A percentile compares a stretch with the other conserved stretches of the same genome.
Evolutionary conservation across 2,329 filamentous ascomycete species (phyloP).

Genomic region (Sporothrix luriei): DNA sequence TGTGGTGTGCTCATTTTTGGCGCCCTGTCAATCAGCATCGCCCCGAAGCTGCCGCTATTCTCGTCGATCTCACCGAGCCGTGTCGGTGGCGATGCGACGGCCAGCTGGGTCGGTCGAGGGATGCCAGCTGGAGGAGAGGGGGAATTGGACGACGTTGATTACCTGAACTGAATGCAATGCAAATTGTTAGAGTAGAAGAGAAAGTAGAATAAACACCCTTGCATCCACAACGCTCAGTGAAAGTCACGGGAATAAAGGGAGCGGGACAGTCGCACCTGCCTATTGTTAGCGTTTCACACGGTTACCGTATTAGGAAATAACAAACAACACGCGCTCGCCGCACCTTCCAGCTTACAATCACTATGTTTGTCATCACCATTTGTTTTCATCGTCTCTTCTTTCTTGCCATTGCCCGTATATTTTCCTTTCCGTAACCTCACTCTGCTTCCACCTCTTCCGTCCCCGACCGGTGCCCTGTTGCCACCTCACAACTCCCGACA

Average conservation of each 20-base stretch:
- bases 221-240: too few relatives aligned
- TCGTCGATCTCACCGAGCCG: neutral
- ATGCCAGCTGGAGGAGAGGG: neutral
- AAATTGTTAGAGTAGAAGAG: too few relatives aligned
- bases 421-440: too few relatives aligned
- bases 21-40: neutral
- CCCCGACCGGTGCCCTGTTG: too few relatives aligned
- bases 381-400: neutral
- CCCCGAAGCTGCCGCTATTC: neutral
- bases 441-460: neutral
- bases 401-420: too few relatives aligned
- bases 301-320: constrained; percentile 24
- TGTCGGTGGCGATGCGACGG: neutral
- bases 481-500: constrained; percentile 16
- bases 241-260: neutral
- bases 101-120: neutral
- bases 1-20: neutral
- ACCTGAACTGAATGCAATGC: too few relatives aligned
- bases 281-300: constrained; percentile 4
- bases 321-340: neutral
- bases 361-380: neutral
- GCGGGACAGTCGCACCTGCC: neutral
- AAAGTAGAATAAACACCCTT: too few relatives aligned
- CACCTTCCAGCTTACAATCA: constrained; percentile 7
- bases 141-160: too few relatives aligned